These are phyloP conservation scores for Colletotrichum incanum DNA, from an alignment of 2,329 filamentous ascomycete genomes.

Conservation along the genomic window DNA sequence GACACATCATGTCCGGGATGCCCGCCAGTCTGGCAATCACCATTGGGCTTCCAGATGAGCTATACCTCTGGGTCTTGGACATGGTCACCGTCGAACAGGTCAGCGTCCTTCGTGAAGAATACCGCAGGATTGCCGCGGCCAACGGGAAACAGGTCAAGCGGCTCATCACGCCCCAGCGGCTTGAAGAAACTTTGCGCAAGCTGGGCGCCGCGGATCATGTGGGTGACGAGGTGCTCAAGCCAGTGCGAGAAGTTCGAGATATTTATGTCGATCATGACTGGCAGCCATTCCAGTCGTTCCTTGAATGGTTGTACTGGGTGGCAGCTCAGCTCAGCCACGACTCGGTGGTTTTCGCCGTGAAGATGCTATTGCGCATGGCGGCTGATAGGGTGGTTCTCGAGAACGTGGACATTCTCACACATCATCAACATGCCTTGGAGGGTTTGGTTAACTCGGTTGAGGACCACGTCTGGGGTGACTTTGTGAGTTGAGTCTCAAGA, in stretches of 20 bases:
- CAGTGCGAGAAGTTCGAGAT: constrained; percentile 47
- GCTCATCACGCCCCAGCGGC: constrained; percentile 61
- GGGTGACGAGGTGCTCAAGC: constrained; percentile 48
- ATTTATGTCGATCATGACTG: constrained; percentile 61
- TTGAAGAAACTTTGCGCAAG: constrained; percentile 69
- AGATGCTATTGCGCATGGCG: constrained; percentile 68
- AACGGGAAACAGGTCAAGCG: constrained; percentile 61
- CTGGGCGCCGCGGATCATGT: constrained; percentile 71
- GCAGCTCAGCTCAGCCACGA: constrained; percentile 54
- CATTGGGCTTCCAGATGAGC: constrained; percentile 70
- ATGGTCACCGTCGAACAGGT: constrained; percentile 71
- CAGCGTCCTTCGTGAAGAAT: constrained; percentile 71
- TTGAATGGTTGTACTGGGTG: constrained; percentile 59
- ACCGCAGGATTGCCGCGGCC: constrained; percentile 68
- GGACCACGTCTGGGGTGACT: constrained; percentile 54
- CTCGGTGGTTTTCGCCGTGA: constrained; percentile 58
- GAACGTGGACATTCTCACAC: constrained; percentile 51
- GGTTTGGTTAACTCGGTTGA: constrained; percentile 61
- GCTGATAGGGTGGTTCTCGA: constrained; percentile 65
- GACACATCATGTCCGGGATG: constrained; percentile 75
- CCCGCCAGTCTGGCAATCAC: constrained; percentile 65
- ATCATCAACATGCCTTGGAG: constrained; percentile 61
- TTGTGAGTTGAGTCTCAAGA: constrained; percentile 55
- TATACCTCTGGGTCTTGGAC: constrained; percentile 77
- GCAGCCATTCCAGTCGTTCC: constrained; percentile 60